A percentile compares a stretch with the other conserved stretches of the same genome.
These are phyloP conservation scores for Kodamaea kaohsiungensis DNA, from an alignment of 805 yeast species.

Conservation along the genomic window DNA sequence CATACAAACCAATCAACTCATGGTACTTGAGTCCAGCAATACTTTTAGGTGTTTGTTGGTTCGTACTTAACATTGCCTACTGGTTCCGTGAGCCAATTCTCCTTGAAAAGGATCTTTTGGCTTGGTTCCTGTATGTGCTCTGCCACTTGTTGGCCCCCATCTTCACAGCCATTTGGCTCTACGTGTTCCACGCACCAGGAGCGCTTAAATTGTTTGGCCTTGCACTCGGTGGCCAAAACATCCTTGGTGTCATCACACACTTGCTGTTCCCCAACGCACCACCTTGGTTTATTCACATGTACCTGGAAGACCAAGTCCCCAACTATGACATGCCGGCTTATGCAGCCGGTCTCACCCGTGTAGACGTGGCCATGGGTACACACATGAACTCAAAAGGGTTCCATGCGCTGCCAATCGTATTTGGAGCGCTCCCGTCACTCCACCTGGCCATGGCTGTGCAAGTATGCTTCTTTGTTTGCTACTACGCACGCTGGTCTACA, in stretches of 20 bases:
- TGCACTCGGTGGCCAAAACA: constrained; percentile 61
- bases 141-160: constrained; percentile 63
- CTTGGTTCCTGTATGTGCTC: constrained; percentile 65
- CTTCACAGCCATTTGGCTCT: constrained; percentile 60
- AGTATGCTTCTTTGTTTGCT: constrained; percentile 45
- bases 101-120: constrained; percentile 50
- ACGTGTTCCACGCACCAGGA: constrained; percentile 69
- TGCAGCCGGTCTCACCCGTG: constrained; percentile 69
- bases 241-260: constrained; percentile 61
- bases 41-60: constrained; percentile 48
- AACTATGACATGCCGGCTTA: constrained; percentile 65
- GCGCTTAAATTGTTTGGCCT: constrained; percentile 52
- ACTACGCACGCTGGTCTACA: constrained; percentile 37
- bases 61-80: constrained; percentile 48
- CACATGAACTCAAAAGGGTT: constrained; percentile 61
- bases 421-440: constrained; percentile 64
- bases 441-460: constrained; percentile 67
- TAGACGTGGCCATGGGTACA: constrained; percentile 63
- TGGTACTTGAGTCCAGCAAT: constrained; percentile 35
- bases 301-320: constrained; percentile 58
- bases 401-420: constrained; percentile 67
- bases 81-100: constrained; percentile 42
- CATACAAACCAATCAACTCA: constrained; percentile 21
- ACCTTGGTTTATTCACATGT: constrained; percentile 67
- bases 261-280: constrained; percentile 69